These are phyloP conservation scores for Akebia trifoliata DNA, from an alignment of 164 flowering plant species.

Conservation along the genomic window DNA sequence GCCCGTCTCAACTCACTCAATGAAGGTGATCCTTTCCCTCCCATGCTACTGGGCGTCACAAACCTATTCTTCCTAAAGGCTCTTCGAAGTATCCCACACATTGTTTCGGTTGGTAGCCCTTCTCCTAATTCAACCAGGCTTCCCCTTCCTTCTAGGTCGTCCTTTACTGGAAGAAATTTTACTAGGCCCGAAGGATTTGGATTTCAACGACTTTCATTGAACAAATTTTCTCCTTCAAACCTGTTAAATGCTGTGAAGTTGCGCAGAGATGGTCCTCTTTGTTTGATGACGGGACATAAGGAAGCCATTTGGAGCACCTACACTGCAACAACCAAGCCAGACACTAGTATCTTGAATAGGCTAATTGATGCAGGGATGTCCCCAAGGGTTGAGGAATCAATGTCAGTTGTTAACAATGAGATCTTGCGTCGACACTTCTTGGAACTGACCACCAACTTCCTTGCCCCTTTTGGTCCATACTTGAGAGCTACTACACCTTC, in stretches of 20 bases:
- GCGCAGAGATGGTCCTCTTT: slow-evolving; percentile 94
- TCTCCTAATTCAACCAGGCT: slow-evolving; percentile 53
- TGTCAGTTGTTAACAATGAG: slow-evolving; percentile 99
- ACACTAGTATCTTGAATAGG: slow-evolving; percentile 87
- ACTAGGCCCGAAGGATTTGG: slow-evolving; percentile 50
- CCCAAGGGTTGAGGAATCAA: slow-evolving; percentile 91
- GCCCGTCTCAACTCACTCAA: slow-evolving; percentile 66
- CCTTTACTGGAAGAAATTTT: slow-evolving; percentile 46
- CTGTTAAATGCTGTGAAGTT: slow-evolving; percentile 78
- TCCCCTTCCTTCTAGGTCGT: slow-evolving; percentile 31
- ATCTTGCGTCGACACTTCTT: slow-evolving; percentile 90
- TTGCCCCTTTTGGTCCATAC: slow-evolving; percentile 97
- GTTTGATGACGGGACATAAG: slow-evolving; percentile 93
- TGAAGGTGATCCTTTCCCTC: slow-evolving; percentile 72
- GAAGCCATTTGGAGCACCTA: slow-evolving; percentile 93
- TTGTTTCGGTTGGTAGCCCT: slow-evolving; percentile 89
- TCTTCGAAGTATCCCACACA: slow-evolving; percentile 71
- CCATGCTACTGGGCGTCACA: slow-evolving; percentile 92
- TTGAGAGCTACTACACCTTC: slow-evolving; percentile 76
- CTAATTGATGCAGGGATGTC: slow-evolving; percentile 95
- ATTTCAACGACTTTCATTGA: slow-evolving; percentile 63
- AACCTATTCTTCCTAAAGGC: slow-evolving; percentile 94
- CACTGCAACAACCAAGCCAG: slow-evolving; percentile 78
- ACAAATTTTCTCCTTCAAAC: slow-evolving; percentile 74
- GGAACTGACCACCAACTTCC: slow-evolving; percentile 93